A percentile compares a stretch with the other conserved stretches of the same genome.
Conservation (phyloP, 2,329 filamentous ascomycete species). For the Aureobasidium vineae region DNA sequence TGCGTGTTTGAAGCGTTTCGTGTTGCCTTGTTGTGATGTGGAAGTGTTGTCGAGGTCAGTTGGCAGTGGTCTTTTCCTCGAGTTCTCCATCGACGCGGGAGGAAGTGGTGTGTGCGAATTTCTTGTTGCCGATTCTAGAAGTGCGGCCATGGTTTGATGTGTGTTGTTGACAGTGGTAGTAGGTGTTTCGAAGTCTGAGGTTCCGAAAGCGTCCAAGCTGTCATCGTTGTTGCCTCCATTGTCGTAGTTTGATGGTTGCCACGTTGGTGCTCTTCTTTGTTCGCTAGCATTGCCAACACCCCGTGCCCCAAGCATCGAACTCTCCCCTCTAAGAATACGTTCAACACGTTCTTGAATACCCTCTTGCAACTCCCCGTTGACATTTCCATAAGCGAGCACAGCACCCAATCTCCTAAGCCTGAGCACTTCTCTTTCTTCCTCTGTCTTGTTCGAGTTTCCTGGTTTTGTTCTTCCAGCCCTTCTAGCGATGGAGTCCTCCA, state of each 20-base stretch:
- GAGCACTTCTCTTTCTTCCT: not conserved
- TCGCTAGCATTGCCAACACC: not conserved
- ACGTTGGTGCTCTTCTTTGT: not conserved
- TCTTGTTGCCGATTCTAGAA: not conserved
- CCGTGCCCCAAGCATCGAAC: not conserved
- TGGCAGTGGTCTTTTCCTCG: not conserved
- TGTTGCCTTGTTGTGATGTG: not conserved
- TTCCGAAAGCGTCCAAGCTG: not conserved
- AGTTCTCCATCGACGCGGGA: not conserved
- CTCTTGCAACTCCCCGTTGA: not conserved
- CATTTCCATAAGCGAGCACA: not conserved
- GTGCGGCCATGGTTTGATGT: conserved; percentile 1
- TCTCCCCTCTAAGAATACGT: not conserved
- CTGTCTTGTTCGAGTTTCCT: not conserved
- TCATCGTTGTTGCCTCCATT: not conserved
- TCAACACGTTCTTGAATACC: conserved; percentile 10
- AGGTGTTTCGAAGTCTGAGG: not conserved
- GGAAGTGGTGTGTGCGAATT: no score
- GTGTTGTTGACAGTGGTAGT: not conserved
- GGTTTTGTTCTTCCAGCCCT: conserved; percentile 3
- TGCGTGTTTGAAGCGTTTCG: conserved; percentile 6
- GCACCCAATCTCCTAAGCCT: not conserved
- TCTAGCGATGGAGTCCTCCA: not conserved
- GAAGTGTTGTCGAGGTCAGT: not conserved
- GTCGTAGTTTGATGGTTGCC: not conserved